Percentiles rank a stretch among this genome's conserved stretches.
These are phyloP conservation scores for Suhomyces xylopsoci DNA, from an alignment of 805 yeast genomes.

Conservation along the genomic window DNA sequence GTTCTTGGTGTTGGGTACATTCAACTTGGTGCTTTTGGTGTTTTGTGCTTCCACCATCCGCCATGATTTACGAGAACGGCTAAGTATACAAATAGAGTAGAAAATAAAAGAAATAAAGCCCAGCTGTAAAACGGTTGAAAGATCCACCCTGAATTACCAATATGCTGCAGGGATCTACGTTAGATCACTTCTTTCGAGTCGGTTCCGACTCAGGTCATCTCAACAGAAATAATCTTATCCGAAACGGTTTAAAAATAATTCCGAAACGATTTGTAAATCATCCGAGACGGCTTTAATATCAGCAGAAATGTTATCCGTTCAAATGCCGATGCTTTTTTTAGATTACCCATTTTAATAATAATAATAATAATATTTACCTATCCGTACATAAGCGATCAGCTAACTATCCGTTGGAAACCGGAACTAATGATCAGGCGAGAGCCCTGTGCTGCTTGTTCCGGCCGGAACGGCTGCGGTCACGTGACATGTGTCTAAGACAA, in stretches of 20 bases:
- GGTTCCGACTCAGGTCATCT: too few species aligned
- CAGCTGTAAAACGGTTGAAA: too few species aligned
- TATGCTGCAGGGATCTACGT: too few species aligned
- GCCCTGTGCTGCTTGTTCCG: background rate
- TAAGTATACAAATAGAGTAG: background rate
- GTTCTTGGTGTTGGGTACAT: constrained; percentile 49
- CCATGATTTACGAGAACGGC: background rate
- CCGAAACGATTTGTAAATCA: too few species aligned
- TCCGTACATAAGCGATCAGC: background rate
- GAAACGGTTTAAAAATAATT: too few species aligned
- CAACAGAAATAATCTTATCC: too few species aligned
- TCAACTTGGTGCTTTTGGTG: constrained; percentile 28
- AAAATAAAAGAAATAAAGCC: background rate
- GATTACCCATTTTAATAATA: too few species aligned
- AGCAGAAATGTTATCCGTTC: background rate
- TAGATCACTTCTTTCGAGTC: too few species aligned
- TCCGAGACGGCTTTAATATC: too few species aligned
- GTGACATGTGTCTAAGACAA: background rate
- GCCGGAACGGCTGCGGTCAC: background rate
- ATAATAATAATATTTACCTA: background rate
- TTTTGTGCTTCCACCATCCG: constrained; percentile 1
- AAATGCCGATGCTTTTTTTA: background rate
- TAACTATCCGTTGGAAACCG: background rate
- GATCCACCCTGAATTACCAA: too few species aligned
- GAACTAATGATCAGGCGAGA: background rate